These are phyloP conservation scores for Pisolithus marmoratus DNA, from an alignment of 768 basidiomycete species.

Conservation along the genomic window DNA sequence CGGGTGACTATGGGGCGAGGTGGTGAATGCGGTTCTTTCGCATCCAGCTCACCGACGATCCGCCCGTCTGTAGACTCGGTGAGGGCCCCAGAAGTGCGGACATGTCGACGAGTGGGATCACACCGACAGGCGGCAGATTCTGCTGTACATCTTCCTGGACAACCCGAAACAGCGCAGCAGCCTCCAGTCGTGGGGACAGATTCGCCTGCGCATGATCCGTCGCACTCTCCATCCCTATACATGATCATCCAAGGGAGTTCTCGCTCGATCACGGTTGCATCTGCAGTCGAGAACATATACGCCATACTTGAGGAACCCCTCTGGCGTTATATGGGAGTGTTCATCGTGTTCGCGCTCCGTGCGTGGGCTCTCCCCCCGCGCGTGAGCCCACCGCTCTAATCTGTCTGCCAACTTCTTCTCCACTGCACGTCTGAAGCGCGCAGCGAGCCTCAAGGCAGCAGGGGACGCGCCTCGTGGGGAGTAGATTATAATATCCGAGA, in stretches of 20 bases:
- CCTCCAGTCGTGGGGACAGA: background rate
- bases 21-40: background rate
- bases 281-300: constrained; percentile 28
- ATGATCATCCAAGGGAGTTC: constrained; percentile 25
- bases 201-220: constrained; percentile 14
- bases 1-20: background rate
- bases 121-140: background rate
- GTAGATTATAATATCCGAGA: constrained; percentile 89
- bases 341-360: constrained; percentile 14
- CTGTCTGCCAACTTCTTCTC: constrained; percentile 53
- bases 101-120: background rate
- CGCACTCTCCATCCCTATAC: constrained; percentile 23
- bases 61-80: constrained; percentile 29
- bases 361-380: background rate
- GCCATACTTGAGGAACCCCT: constrained; percentile 26
- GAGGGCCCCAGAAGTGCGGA: background rate
- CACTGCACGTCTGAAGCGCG: constrained; percentile 60
- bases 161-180: background rate
- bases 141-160: background rate
- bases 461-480: constrained; percentile 61
- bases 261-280: constrained; percentile 19
- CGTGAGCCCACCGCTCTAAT: constrained; percentile 16
- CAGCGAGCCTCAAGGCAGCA: constrained; percentile 54
- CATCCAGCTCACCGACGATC: constrained; percentile 17
- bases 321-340: constrained; percentile 17